Evolutionary conservation across 2,329 filamentous ascomycete genomes (phyloP), one percentile per base, ranked within the genome.

Genomic region (Neodidymelliopsis sp.): DNA sequence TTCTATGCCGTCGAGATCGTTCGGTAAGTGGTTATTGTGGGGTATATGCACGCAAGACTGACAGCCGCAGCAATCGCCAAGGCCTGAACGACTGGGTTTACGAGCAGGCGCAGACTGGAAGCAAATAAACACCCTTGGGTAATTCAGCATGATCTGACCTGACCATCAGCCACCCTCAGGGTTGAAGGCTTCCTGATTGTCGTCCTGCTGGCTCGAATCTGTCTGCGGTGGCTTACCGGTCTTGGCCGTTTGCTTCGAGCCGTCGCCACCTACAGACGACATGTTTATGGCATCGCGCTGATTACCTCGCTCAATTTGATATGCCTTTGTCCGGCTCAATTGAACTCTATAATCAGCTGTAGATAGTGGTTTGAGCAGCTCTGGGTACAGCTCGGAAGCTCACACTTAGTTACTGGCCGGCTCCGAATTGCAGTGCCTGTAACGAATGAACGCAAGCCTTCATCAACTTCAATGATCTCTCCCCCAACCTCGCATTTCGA

Each of bases 81-180:
- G 93, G 93, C 20, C 77, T 97, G 49, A 99, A 99, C 69, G 94
- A 99, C 75, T 99, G 94, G 94, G 85, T 99, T 56, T 94, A 93
- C 74, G 92, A 97, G 76, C 82, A 90, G 72, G 84, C 87, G 1
- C 85, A 93, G 65, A 38, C 54, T n/a, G 37, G 58, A 44, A 49
- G 39, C 49, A 63, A 66, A 53, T 67, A 63, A 52, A 39, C 24
- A 15, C 18, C 35, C 22, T 13, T 15, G 24, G 12, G 25, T n/a
- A 15, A 16, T 19, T 30, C 27, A 19, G 23, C 19, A 33, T 22
- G 20, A 42, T 29, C 25, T 19, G 20, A 27, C 35, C 20, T 47
- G 16, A 19, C 25, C 12, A 9, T 20, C 22, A 29, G 34, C 28
- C 12, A 29, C 19, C 41, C 24, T 27, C 31, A 37, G 35, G 31